Conservation (phyloP, 2,329 filamentous ascomycete species). For the Karstenula rhodostoma region DNA sequence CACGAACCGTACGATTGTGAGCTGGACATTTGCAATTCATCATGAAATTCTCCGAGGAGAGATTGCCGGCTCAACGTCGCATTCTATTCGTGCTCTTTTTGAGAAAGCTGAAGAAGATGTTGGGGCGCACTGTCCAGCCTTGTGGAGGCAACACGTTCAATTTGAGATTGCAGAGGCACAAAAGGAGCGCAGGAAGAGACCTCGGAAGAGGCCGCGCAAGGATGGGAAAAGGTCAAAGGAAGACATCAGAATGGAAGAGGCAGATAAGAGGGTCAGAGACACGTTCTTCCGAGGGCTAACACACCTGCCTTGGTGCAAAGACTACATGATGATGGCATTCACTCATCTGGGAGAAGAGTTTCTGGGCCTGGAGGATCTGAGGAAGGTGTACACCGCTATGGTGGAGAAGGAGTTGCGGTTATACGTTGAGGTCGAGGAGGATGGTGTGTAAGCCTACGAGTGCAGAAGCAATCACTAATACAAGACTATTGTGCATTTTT, state of each 20-base stretch:
- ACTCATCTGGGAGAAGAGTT: conserved; percentile 45
- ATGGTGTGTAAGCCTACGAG: neutral
- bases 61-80: conserved; percentile 55
- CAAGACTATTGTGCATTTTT: neutral
- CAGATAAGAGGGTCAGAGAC: conserved; percentile 56
- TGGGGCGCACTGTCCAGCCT: conserved; percentile 37
- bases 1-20: conserved; percentile 51
- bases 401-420: conserved; percentile 69
- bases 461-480: neutral
- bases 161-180: conserved; percentile 40
- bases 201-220: conserved; percentile 20
- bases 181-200: conserved; percentile 21
- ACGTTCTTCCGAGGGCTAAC: conserved; percentile 65
- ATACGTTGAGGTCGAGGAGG: conserved; percentile 59
- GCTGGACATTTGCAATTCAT: conserved; percentile 64
- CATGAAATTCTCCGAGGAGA: conserved; percentile 59
- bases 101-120: conserved; percentile 57
- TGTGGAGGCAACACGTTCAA: conserved; percentile 44
- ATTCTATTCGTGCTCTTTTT: conserved; percentile 64
- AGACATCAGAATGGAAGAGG: conserved; percentile 30
- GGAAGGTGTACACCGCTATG: conserved; percentile 63
- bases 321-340: conserved; percentile 66
- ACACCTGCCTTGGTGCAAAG: conserved; percentile 70
- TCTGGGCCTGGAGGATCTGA: conserved; percentile 59
- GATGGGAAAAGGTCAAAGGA: conserved; percentile 34